phyloP scores from a whole-genome alignment of 148 eudicot species.

The Silene uniflora region DNA sequence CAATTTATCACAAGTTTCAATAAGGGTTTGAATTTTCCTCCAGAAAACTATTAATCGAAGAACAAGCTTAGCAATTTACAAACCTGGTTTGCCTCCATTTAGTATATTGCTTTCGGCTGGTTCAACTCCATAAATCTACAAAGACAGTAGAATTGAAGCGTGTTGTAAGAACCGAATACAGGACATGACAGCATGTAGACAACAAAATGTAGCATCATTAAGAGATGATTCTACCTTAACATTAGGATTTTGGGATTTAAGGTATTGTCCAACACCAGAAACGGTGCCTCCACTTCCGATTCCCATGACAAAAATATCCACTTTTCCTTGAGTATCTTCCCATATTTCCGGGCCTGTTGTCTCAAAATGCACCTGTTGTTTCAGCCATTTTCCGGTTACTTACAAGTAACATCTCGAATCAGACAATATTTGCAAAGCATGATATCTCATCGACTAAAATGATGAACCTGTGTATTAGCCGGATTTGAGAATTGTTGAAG shows the following conservation, averaged over 20 bases:
- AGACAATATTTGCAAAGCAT: not conserved
- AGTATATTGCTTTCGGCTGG: slow-evolving; percentile 89
- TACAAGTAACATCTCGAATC: not conserved
- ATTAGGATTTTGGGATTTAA: slow-evolving; percentile 88
- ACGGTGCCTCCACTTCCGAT: slow-evolving; percentile 99
- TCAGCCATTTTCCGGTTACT: not conserved
- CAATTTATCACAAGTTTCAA: not conserved
- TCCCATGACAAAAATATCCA: slow-evolving; percentile 96
- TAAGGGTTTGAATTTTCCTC: not conserved
- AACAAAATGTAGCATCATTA: not conserved
- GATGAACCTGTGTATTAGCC: slow-evolving; percentile 70
- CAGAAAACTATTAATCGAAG: not conserved
- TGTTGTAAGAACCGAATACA: not conserved
- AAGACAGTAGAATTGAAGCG: not conserved
- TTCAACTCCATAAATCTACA: slow-evolving; percentile 87
- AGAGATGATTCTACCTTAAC: slow-evolving; percentile 51
- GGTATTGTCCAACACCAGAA: slow-evolving; percentile 87
- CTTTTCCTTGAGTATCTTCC: slow-evolving; percentile 88
- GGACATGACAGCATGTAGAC: not conserved
- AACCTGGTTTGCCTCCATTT: slow-evolving; percentile 98
- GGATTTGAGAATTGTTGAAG: slow-evolving; percentile 88
- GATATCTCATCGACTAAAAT: not conserved
- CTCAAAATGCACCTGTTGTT: slow-evolving; percentile 77
- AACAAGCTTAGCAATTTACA: slow-evolving; percentile 1
- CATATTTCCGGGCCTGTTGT: slow-evolving; percentile 99